Base-by-base conservation (phyloP, 2,329 filamentous ascomycete genomes). In the Diaporthe ilicicola region DNA sequence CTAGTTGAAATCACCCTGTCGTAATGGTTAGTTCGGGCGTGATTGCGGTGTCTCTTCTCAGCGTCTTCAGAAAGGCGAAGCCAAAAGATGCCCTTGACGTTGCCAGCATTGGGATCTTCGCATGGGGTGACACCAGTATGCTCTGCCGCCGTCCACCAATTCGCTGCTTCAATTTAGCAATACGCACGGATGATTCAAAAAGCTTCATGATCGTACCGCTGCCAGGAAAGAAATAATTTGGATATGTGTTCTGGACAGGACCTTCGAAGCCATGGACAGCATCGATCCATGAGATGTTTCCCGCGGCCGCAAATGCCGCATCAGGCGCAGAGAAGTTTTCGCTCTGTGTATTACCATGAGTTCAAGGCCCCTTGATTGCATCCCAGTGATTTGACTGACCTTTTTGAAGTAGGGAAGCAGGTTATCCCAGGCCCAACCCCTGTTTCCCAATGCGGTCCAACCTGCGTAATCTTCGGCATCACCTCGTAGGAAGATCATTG, bases 401-500 rank as follows among this genome's bases (percentile, higher is more conserved):
- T 61, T 61, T 34, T 61, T 44, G 17, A 61, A 61, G 44, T 61
- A 61, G 19, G 55, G 55, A 10, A 61, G 37, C 39, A 61, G 39
- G 22, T 24, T 32, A 17, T 61, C 55, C 55, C 55, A 61, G 2
- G 39, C 29, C 55, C 55, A 61, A 1, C 55, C 55, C 9, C 44
- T 22, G 19, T 44, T 61, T 1, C 55, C 39, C 34, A 61, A 10
- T 4, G 24, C 13, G 4, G 15, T 15, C 55, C 55, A 61, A 1
- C 55, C 55, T 29, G 13, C 1, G 12, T 61, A 61, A 61, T 82
- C 80, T 32, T 73, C 74, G 9, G 74, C 75, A 13, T 77, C 73
- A 6, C 79, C 79, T 46, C 80, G 75, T 42, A 79, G 71, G 68
- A 77, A 81, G 39, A 81, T 77, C 80, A 82, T 82, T 13, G 79